A percentile compares a stretch with the other conserved stretches of the same genome.
phyloP scores from a whole-genome alignment of 345 rosid species.

The Linum usitatissimum region DNA sequence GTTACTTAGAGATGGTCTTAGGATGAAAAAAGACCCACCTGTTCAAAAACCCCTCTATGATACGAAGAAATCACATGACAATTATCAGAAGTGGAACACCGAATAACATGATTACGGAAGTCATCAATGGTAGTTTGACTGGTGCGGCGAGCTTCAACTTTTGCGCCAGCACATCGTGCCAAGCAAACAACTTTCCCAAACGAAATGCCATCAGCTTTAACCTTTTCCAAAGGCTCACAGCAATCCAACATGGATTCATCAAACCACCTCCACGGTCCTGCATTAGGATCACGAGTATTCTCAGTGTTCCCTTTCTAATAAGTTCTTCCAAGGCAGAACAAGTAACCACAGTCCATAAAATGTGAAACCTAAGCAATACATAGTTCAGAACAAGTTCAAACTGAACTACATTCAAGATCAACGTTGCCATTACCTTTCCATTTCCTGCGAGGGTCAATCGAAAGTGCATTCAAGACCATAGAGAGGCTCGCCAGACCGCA shows the following conservation, averaged over 20 bases:
- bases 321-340: background rate
- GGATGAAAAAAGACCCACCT: conserved; percentile 12
- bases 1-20: background rate
- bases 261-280: conserved; percentile 37
- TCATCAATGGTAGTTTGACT: conserved; percentile 13
- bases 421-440: conserved; percentile 27
- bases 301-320: background rate
- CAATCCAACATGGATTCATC: conserved; percentile 35
- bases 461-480: conserved; percentile 35
- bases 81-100: conserved; percentile 20
- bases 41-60: conserved; percentile 20
- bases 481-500: conserved; percentile 35
- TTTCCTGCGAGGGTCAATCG: conserved; percentile 31
- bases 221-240: conserved; percentile 25
- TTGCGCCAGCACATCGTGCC: conserved; percentile 28
- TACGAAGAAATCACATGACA: conserved; percentile 24
- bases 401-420: background rate
- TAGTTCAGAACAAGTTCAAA: background rate
- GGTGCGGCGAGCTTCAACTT: conserved; percentile 24
- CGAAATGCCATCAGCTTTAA: conserved; percentile 23
- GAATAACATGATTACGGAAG: conserved; percentile 19
- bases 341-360: no score
- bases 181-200: conserved; percentile 28
- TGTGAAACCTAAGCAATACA: background rate
- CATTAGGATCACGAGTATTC: background rate